phyloP scores from a whole-genome alignment of 805 yeast genomes.

The Phaffomyces thermotolerans region DNA sequence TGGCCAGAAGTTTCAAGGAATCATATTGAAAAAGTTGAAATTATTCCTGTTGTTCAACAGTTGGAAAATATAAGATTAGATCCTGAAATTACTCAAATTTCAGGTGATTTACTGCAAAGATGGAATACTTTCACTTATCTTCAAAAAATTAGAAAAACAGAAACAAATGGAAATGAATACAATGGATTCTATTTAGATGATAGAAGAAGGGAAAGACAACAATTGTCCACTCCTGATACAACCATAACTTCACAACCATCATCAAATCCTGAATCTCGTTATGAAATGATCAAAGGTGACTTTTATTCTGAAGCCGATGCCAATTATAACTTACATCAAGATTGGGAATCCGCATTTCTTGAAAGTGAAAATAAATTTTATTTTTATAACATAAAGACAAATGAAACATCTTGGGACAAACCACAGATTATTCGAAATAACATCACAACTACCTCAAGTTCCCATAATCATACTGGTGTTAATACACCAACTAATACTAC shows the following conservation, averaged over 20 bases:
- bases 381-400: constrained; percentile 39
- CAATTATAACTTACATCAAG: constrained; percentile 1
- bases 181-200: constrained; percentile 2
- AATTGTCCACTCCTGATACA: background rate
- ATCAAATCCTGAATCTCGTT: background rate
- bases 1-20: constrained; percentile 75
- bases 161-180: background rate
- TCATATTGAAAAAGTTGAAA: constrained; percentile 64
- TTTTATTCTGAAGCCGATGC: constrained; percentile 2
- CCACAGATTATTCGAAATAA: constrained; percentile 31
- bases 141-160: constrained; percentile 69
- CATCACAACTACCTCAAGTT: background rate
- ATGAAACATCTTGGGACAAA: constrained; percentile 51
- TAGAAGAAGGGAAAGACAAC: constrained; percentile 17
- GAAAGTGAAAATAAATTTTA: constrained; percentile 39
- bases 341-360: constrained; percentile 36
- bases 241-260: constrained; percentile 1
- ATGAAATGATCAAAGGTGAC: constrained; percentile 34
- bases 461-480: background rate
- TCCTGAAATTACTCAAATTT: constrained; percentile 31
- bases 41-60: constrained; percentile 54
- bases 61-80: constrained; percentile 22
- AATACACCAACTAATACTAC: constrained; percentile 4
- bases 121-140: constrained; percentile 79
- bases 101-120: constrained; percentile 39